Percentiles rank a stretch among this genome's conserved stretches.
Conservation (phyloP, 2,329 filamentous ascomycete species). For the Aspergillus sp. region DNA sequence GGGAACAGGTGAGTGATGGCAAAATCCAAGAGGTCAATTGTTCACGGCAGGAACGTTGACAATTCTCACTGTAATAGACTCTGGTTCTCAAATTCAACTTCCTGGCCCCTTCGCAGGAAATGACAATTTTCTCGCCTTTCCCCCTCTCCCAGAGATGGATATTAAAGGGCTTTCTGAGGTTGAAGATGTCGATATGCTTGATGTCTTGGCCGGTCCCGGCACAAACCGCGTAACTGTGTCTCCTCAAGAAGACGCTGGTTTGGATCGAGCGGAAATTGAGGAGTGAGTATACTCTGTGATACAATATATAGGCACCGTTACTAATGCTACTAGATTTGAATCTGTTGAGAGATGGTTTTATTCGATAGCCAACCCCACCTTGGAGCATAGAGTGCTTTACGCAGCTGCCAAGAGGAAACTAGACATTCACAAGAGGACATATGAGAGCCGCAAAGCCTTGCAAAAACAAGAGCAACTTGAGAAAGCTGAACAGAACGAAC, state of each 20-base stretch:
- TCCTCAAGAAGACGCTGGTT: background rate
- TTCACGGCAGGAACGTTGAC: background rate
- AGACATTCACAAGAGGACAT: slow-evolving; percentile 4
- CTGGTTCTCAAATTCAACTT: background rate
- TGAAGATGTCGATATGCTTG: background rate
- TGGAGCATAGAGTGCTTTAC: slow-evolving; percentile 11
- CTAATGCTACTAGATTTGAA: slow-evolving; percentile 12
- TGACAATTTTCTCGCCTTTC: background rate
- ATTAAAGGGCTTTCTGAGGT: too few relatives aligned
- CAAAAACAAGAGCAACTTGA: background rate
- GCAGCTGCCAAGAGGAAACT: slow-evolving; percentile 11
- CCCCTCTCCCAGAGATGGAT: background rate
- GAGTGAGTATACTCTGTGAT: background rate
- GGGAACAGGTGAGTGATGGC: background rate
- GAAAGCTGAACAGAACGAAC: background rate
- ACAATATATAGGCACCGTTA: background rate
- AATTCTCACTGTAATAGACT: background rate
- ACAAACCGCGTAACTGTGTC: background rate
- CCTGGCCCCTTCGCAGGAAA: background rate
- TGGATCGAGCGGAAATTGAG: background rate
- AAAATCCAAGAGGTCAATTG: background rate
- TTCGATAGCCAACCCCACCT: slow-evolving; percentile 5
- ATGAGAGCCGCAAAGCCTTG: slow-evolving; percentile 1
- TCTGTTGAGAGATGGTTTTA: slow-evolving; percentile 9
- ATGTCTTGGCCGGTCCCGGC: background rate